A percentile compares a stretch with the other conserved stretches of the same genome.
phyloP scores from a whole-genome alignment of 257 asterid species.

The Phtheirospermum japonicum region DNA sequence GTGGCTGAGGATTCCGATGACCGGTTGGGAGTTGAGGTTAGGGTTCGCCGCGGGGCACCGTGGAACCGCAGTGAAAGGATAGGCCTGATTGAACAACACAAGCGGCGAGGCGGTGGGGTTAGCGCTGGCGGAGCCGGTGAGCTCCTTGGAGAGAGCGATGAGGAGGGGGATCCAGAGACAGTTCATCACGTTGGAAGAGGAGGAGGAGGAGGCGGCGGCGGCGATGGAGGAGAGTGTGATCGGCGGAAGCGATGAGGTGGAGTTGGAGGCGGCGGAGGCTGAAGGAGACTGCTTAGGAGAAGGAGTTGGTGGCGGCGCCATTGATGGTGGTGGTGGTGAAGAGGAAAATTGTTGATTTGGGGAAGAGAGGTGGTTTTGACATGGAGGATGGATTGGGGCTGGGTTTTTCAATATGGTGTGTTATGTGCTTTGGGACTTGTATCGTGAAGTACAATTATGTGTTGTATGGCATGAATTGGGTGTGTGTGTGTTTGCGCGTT shows the following conservation, averaged over 20 bases:
- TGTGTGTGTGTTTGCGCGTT: too few species aligned
- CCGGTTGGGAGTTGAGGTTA: conserved; percentile 69
- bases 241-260: conserved; percentile 25
- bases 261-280: conserved; percentile 17
- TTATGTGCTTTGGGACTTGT: background rate
- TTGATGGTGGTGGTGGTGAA: conserved; percentile 4
- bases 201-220: conserved; percentile 19
- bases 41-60: conserved; percentile 55
- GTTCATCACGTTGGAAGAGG: conserved; percentile 44
- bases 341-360: background rate
- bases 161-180: conserved; percentile 52
- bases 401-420: background rate
- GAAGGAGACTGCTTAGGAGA: conserved; percentile 17
- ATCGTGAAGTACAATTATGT: background rate
- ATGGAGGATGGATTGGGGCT: conserved; percentile 14
- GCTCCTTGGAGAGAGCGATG: conserved; percentile 44
- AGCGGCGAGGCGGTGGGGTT: conserved; percentile 32
- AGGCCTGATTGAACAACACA: conserved; percentile 43
- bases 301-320: conserved; percentile 17
- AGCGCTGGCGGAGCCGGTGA: conserved; percentile 33
- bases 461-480: background rate
- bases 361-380: conserved; percentile 18
- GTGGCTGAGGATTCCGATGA: conserved; percentile 78
- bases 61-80: conserved; percentile 26
- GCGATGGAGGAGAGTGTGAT: conserved; percentile 16